Conservation (phyloP, 805 yeast species). For the Metschnikowia similis region DNA sequence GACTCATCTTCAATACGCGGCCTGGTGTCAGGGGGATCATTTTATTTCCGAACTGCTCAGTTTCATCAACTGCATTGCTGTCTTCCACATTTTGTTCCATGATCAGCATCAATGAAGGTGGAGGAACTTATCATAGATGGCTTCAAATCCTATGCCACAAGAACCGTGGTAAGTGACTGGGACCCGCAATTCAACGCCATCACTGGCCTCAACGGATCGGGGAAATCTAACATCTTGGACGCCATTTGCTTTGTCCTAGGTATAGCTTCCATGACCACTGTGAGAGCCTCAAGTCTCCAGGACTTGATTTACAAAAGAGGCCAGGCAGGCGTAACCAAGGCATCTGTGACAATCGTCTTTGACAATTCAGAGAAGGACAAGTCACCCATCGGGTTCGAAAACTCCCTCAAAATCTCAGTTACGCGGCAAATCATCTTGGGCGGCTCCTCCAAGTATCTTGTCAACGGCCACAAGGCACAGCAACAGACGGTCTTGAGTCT, state of each 20-base stretch:
- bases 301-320: slow-evolving; percentile 96
- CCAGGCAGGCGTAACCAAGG: slow-evolving; percentile 96
- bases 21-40: no score
- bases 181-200: slow-evolving; percentile 96
- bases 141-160: slow-evolving; percentile 93
- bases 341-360: slow-evolving; percentile 93
- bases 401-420: slow-evolving; percentile 73
- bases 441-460: slow-evolving; percentile 85
- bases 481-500: slow-evolving; percentile 86
- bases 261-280: slow-evolving; percentile 89
- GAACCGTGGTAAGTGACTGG: slow-evolving; percentile 95
- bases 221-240: slow-evolving; percentile 92
- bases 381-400: slow-evolving; percentile 86
- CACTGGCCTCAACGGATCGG: slow-evolving; percentile 96
- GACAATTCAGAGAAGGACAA: slow-evolving; percentile 73
- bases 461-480: slow-evolving; percentile 95
- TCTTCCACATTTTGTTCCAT: neutral
- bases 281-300: slow-evolving; percentile 87
- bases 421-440: slow-evolving; percentile 90
- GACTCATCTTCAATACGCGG: no score
- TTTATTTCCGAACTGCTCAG: no score
- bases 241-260: slow-evolving; percentile 99
- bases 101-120: slow-evolving; percentile 59
- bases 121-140: slow-evolving; percentile 97
- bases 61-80: neutral